Base-by-base conservation (phyloP, 768 basidiomycete genomes). In the Lactarius pseudohatsudake region DNA sequence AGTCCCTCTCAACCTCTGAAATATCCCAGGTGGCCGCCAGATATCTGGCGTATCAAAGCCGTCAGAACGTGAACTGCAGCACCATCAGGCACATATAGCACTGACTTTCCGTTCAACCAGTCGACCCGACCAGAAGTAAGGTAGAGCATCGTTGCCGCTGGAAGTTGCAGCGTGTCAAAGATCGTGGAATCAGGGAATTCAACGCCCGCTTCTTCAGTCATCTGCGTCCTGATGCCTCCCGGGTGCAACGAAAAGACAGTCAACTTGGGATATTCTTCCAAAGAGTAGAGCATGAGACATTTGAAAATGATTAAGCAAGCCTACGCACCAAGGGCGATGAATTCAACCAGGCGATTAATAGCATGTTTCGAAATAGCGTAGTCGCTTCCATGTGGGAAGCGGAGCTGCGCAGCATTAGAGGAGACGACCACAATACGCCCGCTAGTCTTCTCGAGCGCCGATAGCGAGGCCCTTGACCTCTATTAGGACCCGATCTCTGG, bases 21-120 rank as follows among this genome's bases (percentile, higher is more conserved):
- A 40, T 40, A 40, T 40, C 38, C 38, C 38, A 40, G 13, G 15
- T 40, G 15, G 38, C 38, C 13, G 38, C 38, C 15, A 55, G 9
- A 62, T 16, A 26, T 59, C 66, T 8, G 16, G 61, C 26, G 63
- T 15, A 38, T 67, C 62, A 40, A 9, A 8, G 1, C 13, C 38
- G 15, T 40, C 45, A 55, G 32, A 22, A 15, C 15, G 0, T 28
- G n/a, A 16, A 16, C 11, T 32, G 40, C 22, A 22, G 16, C 15
- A 22, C 1, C 7, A n/a, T 7, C 47, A n/a, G 45, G 6, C 10
- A 26, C 4, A 40, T 15, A 40, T 40, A 40, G 13, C 13, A 40
- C 38, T 40, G 38, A 40, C 38, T 40, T 40, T 40, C 73, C 73
- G n/a, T 61, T 71, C 50, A 73, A 61, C 68, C 68, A 73, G 59